Conservation (phyloP, 352 stramenopile species). For the Pelagophyceae sp. region DNA sequence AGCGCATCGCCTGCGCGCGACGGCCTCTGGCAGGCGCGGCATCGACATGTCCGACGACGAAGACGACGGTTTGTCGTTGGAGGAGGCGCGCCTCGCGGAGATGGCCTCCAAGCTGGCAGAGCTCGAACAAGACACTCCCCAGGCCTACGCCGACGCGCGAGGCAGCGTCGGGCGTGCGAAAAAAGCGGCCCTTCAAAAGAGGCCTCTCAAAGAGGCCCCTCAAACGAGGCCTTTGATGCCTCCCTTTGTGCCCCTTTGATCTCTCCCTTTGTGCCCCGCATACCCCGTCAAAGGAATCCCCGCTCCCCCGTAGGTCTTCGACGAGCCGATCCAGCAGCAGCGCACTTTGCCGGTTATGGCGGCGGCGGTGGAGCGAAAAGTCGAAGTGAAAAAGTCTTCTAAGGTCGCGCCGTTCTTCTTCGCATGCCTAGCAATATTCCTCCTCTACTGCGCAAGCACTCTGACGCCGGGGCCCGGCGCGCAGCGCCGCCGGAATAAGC, state of each 20-base stretch:
- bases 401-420: neutral
- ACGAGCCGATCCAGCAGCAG: neutral
- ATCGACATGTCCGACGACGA: no score
- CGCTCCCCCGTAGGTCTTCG: no score
- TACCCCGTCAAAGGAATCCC: no score
- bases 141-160: neutral
- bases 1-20: no score
- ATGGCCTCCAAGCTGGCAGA: neutral
- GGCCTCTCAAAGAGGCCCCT: no score
- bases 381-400: neutral
- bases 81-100: neutral
- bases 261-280: no score
- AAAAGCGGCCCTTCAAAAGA: no score
- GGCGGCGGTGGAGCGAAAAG: neutral
- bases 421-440: neutral
- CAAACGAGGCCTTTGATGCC: no score
- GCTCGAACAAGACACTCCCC: neutral
- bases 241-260: no score
- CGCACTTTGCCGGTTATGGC: neutral
- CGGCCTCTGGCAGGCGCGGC: no score
- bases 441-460: neutral
- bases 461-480: neutral
- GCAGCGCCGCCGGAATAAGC: neutral
- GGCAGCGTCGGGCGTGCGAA: no score
- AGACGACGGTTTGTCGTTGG: neutral